Base-by-base conservation (phyloP, 805 yeast genomes). In the Hanseniaspora lindneri region DNA sequence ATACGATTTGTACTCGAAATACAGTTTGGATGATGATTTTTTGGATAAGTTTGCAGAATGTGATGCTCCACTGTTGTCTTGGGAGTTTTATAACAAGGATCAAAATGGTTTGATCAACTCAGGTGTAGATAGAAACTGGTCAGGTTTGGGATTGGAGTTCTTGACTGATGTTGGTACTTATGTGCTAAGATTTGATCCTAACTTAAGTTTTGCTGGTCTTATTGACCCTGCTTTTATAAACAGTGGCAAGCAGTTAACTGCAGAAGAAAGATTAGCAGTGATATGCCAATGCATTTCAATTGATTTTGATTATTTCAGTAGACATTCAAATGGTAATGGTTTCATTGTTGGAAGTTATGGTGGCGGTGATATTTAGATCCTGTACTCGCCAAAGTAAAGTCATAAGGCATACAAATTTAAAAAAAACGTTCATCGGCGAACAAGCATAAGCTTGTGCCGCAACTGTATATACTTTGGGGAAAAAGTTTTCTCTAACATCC, bases 121-220 rank as follows among this genome's bases (percentile, higher is more conserved):
- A 0, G 70, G 83, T 1, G 89, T 92, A 1, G 92, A 86, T 62
- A 73, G 97, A 57, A 87, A 87, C 63, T 92, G 95, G 92, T 94
- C 83, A 5, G 98, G 98, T 0, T 66, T 92, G 36, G 95, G 94
- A 2, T 73, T 96, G 58, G 98, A 92, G 60, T 65, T 88, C 58
- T 81, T 89, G 59, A 88, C 97, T 0, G 97, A 92, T 63, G 83
- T 96, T 0, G 97, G 97, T 53, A 88, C 86, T 1, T 89, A 92
- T 62, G 76, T 88, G 27, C 66, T 89, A 25, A 66, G 95, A 51
- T 82, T 87, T 83, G 94, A 84, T 57, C 54, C 66, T 1, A 80
- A 83, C 1, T 69, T 69, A 20, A 71, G 83, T 54, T 80, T 81
- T 54, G 72, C 69, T 3, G 84, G 81, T 0, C 64, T 79, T 56